Conservation (phyloP, 805 yeast genomes). For the Lipomyces japonicus region DNA sequence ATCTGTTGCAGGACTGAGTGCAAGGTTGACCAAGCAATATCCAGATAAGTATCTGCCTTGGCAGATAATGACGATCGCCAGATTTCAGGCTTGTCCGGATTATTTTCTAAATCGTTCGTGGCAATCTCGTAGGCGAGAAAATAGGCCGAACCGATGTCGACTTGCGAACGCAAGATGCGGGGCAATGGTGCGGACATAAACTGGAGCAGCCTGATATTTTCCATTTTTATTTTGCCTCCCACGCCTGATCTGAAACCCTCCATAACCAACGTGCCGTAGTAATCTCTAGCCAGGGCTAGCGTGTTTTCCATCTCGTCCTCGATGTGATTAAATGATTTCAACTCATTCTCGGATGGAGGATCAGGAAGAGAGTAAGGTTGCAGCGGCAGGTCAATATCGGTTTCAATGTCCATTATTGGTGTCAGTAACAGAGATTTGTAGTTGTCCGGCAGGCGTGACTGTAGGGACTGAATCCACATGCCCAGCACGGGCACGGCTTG, state of each 20-base stretch:
- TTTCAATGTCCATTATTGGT: slow-evolving; percentile 2
- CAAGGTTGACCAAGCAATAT: too few species aligned
- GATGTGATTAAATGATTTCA: slow-evolving; percentile 8
- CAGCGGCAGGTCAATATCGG: slow-evolving; percentile 1
- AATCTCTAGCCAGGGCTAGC: slow-evolving; percentile 17
- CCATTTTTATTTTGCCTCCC: slow-evolving; percentile 13
- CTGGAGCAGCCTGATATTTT: slow-evolving; percentile 14
- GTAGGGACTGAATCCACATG: slow-evolving; percentile 18
- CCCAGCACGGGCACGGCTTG: slow-evolving; percentile 54
- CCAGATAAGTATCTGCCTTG: slow-evolving; percentile 47
- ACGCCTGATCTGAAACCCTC: slow-evolving; percentile 6
- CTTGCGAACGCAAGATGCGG: slow-evolving; percentile 20
- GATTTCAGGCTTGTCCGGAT: background rate
- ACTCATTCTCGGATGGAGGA: slow-evolving; percentile 10
- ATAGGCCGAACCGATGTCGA: slow-evolving; percentile 23
- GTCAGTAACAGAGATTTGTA: slow-evolving; percentile 6
- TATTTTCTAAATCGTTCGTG: background rate
- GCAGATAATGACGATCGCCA: too few species aligned
- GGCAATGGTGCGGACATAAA: slow-evolving; percentile 4
- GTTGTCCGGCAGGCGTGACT: slow-evolving; percentile 28
- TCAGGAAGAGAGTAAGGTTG: slow-evolving; percentile 7
- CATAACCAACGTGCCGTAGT: slow-evolving; percentile 13
- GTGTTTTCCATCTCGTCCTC: slow-evolving; percentile 13
- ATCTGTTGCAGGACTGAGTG: too few species aligned
- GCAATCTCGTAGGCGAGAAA: slow-evolving; percentile 15